Conservation (phyloP, 257 asterid species). For the Solanum arcanum region DNA sequence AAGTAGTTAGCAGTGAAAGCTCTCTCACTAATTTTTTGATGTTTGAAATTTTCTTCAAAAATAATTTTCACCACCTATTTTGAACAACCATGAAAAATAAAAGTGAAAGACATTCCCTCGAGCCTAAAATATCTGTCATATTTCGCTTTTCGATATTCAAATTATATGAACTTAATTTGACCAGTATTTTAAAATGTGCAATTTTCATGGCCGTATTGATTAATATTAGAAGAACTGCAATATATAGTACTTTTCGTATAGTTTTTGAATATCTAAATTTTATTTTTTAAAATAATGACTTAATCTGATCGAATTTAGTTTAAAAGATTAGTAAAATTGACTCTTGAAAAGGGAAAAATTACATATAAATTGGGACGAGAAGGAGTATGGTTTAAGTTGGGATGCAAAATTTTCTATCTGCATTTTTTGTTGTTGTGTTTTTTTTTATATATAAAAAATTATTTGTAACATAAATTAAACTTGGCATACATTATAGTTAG, state of each 20-base stretch:
- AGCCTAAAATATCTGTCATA: neutral
- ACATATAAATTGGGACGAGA: too few relatives aligned
- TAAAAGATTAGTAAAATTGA: neutral
- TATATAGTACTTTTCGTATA: neutral
- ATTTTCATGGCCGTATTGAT: neutral
- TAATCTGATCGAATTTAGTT: neutral
- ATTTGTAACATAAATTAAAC: neutral
- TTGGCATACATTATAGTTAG: neutral
- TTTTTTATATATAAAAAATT: too few relatives aligned
- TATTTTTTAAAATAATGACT: neutral
- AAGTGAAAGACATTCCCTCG: accelerated
- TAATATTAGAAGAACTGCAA: neutral
- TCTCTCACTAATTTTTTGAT: neutral
- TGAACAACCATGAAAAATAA: neutral
- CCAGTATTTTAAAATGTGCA: neutral
- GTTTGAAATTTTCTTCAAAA: neutral
- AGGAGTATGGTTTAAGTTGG: too few relatives aligned
- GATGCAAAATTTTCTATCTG: too few relatives aligned
- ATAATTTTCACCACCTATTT: neutral
- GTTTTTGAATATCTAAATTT: neutral
- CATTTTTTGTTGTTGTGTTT: too few relatives aligned
- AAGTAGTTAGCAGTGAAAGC: neutral
- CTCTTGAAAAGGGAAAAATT: too few relatives aligned
- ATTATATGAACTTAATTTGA: neutral
- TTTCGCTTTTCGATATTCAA: neutral